Conservation (phyloP, 2,329 filamentous ascomycete species). For the Proliferodiscus dingleyae region DNA sequence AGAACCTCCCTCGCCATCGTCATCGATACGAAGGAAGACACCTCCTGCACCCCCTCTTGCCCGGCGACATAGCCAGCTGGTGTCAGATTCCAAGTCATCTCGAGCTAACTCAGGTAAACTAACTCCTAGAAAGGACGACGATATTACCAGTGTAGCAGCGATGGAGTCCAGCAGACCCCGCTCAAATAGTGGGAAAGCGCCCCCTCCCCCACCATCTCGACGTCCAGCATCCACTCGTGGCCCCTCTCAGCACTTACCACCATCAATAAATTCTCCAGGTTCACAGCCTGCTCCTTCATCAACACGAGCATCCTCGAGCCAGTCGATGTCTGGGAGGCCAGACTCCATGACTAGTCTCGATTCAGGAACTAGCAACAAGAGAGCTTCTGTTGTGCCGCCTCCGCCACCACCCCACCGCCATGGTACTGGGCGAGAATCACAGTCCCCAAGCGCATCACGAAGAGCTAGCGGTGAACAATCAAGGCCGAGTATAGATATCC, state of each 20-base stretch:
- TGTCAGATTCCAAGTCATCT: constrained; percentile 24
- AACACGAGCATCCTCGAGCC: constrained; percentile 22
- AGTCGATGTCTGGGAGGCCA: constrained; percentile 17
- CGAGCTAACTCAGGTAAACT: constrained; percentile 22
- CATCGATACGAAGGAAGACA: constrained; percentile 31
- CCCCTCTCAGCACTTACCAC: constrained; percentile 22
- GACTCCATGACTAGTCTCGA: constrained; percentile 26
- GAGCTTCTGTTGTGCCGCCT: constrained; percentile 24
- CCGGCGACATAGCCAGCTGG: constrained; percentile 29
- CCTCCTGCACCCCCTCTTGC: constrained; percentile 38
- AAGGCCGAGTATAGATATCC: constrained; percentile 21
- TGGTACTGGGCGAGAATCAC: constrained; percentile 26
- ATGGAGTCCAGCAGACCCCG: constrained; percentile 11
- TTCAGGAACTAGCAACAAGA: constrained; percentile 20
- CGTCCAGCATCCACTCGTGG: constrained; percentile 22
- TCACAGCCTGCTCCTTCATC: constrained; percentile 40
- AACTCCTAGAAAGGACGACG: constrained; percentile 28
- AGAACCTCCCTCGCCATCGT: constrained; percentile 35
- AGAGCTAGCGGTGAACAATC: constrained; percentile 24
- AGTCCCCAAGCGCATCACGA: constrained; percentile 17
- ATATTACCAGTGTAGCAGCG: constrained; percentile 13
- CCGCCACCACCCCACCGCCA: constrained; percentile 40
- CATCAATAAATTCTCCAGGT: constrained; percentile 25
- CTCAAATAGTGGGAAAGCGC: constrained; percentile 21
- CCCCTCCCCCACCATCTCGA: constrained; percentile 32